Percentiles rank a stretch among this genome's conserved stretches.
phyloP scores from a whole-genome alignment of 2,329 filamentous ascomycete species.

The Aspergillus chevalieri region DNA sequence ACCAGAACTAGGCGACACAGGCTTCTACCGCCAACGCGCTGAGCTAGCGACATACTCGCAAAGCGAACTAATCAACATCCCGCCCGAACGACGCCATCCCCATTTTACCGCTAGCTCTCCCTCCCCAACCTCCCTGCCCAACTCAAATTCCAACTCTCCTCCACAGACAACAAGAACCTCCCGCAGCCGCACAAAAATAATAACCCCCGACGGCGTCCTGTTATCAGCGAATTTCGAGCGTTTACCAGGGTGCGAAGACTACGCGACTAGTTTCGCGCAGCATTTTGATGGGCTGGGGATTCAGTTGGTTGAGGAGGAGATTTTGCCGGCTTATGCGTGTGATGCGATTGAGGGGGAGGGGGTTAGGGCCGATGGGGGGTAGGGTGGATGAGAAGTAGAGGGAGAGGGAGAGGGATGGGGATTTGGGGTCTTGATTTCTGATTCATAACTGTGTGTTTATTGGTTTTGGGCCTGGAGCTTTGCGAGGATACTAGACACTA shows the following conservation, averaged over 20 bases:
- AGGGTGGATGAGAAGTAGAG: too few relatives aligned
- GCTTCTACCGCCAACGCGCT: constrained; percentile 18
- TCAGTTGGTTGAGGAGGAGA: too few relatives aligned
- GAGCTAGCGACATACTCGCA: constrained; percentile 19
- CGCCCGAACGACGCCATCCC: constrained; percentile 3
- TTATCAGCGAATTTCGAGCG: constrained; percentile 21
- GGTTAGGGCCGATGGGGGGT: too few relatives aligned
- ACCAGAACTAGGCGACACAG: constrained; percentile 24
- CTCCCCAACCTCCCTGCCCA: neutral
- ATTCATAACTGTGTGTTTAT: too few relatives aligned
- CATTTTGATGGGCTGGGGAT: neutral
- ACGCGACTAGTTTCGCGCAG: neutral
- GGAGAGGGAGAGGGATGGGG: too few relatives aligned
- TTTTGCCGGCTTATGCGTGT: too few relatives aligned
- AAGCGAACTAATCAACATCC: constrained; percentile 26
- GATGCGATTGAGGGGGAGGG: too few relatives aligned
- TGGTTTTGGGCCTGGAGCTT: too few relatives aligned
- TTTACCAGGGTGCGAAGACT: neutral
- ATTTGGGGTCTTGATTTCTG: too few relatives aligned
- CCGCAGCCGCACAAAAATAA: constrained; percentile 2
- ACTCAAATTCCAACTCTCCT: neutral
- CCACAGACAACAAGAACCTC: neutral
- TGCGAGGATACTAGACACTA: too few relatives aligned
- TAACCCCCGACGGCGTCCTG: constrained; percentile 23
- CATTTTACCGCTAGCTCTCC: neutral